Evolutionary conservation across 2,329 filamentous ascomycete species (phyloP), one percentile per base, ranked within the genome.

Genomic region (Torrubiella hemipterigena): DNA sequence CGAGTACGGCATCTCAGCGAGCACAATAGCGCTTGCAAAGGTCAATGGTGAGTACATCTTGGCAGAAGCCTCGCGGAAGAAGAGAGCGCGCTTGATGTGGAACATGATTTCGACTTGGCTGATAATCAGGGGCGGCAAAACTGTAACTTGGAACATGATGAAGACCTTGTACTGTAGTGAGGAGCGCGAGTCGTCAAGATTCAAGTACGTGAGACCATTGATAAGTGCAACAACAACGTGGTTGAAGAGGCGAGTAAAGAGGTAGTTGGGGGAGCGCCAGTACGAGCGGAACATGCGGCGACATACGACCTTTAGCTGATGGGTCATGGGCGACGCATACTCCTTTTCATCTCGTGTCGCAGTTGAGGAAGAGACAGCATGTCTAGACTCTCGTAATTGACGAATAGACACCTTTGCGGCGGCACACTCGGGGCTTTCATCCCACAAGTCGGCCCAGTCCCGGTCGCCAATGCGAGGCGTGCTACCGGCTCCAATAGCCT

Each of bases 181-280:
- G 2, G 77, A 61, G 8, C 80, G 72, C 3, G 80, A 85, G 46
- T 86, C 58, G 48, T 89, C 77, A 7, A 93, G 71, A 38, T 84
- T 71, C 29, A 93, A 63, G 52, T 81, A 94, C 20, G 79, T 79
- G 10, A 93, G 66, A 43, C 86, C 86, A 1, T 80, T 84, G 33
- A 93, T 59, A 11, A 93, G 48, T 2, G 81, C 78, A 41, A 93
- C 81, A 38, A 76, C 71, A 37, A 89, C 62, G 51, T 93, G 85
- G 49, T 81, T 87, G 64, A 89, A 93, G 13, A 93, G 62, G 13
- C 85, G 73, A 1, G 85, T 93, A 54, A 93, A 91, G 31, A 85
- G 77, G 51, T 94, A 94, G 59, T 93, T 86, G 21, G 82, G 82
- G 3, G 80, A 82, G 25, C 86, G 70, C 83, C 83, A 94, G 62